Percentiles rank a stretch among this genome's conserved stretches.
These are phyloP conservation scores for Hygrophoropsis aurantiaca DNA, from an alignment of 768 basidiomycete species.

Conservation along the genomic window DNA sequence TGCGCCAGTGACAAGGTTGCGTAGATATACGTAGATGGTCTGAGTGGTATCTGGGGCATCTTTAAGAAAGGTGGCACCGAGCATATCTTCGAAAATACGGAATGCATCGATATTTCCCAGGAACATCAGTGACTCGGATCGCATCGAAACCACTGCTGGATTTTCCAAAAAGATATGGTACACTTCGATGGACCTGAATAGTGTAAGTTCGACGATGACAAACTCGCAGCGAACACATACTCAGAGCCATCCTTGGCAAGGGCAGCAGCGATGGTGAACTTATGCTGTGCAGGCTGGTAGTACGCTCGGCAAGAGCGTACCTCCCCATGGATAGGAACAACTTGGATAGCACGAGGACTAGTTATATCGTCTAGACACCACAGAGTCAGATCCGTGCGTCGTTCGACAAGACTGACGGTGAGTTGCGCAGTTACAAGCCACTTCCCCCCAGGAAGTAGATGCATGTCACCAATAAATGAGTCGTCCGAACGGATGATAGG, in stretches of 20 bases:
- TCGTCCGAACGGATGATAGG: conserved; percentile 34
- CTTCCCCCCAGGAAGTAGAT: conserved; percentile 44
- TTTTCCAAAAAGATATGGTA: conserved; percentile 19
- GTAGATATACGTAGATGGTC: conserved; percentile 2
- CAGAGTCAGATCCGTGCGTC: conserved; percentile 41
- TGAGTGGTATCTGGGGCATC: not conserved
- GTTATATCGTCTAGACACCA: conserved; percentile 40
- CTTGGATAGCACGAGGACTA: conserved; percentile 24
- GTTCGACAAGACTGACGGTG: conserved; percentile 42
- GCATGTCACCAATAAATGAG: conserved; percentile 45
- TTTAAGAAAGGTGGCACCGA: conserved; percentile 7
- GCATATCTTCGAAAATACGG: conserved; percentile 1
- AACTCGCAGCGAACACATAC: conserved; percentile 10
- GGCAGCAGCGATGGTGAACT: conserved; percentile 20
- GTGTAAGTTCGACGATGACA: not conserved
- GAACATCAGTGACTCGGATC: conserved; percentile 5
- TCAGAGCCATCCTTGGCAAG: conserved; percentile 14
- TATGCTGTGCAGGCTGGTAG: conserved; percentile 16
- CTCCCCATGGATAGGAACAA: conserved; percentile 25
- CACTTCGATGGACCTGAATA: conserved; percentile 20
- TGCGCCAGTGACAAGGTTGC: conserved; percentile 6
- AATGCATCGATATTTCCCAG: conserved; percentile 5
- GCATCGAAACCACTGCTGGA: not conserved
- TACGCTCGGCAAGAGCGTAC: conserved; percentile 36
- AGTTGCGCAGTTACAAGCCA: conserved; percentile 49